Percentiles rank a stretch among this genome's conserved stretches.
Evolutionary conservation across 1,139 yeast species (phyloP).

Genomic region (Protomyces pachydermus): DNA sequence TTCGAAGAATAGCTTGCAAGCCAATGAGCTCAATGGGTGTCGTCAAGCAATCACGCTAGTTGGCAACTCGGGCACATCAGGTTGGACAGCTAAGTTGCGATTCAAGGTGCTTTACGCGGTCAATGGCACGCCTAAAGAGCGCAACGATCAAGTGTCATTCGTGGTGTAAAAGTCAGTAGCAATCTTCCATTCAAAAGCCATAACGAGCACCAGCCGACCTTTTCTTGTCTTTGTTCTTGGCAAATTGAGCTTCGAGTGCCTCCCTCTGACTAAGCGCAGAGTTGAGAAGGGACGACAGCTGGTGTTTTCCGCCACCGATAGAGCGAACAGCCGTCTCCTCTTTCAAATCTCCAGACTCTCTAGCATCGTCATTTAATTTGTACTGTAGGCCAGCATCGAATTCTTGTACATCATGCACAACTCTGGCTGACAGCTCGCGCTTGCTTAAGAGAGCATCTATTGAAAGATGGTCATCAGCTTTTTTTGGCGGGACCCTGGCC

Average conservation of each 20-base stretch:
- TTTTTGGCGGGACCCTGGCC: no score
- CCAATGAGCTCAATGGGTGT: slow-evolving; percentile 52
- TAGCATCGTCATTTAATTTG: neutral
- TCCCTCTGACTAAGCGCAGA: slow-evolving; percentile 27
- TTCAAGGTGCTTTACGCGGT: slow-evolving; percentile 66
- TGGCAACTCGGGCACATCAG: slow-evolving; percentile 45
- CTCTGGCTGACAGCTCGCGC: neutral
- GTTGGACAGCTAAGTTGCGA: slow-evolving; percentile 56
- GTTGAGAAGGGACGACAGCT: slow-evolving; percentile 21
- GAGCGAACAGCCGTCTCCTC: slow-evolving; percentile 5
- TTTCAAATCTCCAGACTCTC: neutral
- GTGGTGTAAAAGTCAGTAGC: slow-evolving; percentile 1
- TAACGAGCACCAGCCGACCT: neutral
- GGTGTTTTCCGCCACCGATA: slow-evolving; percentile 28
- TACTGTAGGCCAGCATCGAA: neutral
- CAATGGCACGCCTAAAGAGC: slow-evolving; percentile 40
- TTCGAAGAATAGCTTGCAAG: slow-evolving; percentile 52
- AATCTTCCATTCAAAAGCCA: neutral
- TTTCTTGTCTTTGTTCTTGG: slow-evolving; percentile 1
- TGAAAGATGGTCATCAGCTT: neutral
- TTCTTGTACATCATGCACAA: neutral
- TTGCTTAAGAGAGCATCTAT: neutral
- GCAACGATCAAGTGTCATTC: slow-evolving; percentile 21
- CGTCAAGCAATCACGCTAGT: slow-evolving; percentile 55
- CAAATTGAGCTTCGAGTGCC: slow-evolving; percentile 26